These are phyloP conservation scores for Silene vulgaris DNA, from an alignment of 179 eudicot genomes.

Conservation along the genomic window DNA sequence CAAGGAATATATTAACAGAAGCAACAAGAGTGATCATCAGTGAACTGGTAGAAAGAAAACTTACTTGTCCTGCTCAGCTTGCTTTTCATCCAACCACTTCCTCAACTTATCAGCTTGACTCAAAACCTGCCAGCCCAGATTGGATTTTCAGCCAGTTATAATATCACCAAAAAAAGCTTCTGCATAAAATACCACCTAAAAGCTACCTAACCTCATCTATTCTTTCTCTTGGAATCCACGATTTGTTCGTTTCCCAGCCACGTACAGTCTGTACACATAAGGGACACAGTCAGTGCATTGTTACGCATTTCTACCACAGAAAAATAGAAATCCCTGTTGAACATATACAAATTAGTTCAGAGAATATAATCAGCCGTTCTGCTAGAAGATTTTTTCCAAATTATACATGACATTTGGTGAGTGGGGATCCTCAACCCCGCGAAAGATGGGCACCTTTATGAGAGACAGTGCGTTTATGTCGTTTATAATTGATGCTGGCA, in stretches of 20 bases:
- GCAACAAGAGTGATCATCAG: neutral
- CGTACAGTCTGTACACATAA: constrained; percentile 49
- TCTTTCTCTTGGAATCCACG: constrained; percentile 82
- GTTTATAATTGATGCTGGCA: constrained; percentile 3
- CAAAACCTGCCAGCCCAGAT: constrained; percentile 43
- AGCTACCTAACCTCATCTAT: constrained; percentile 54
- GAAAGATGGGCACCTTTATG: too few species aligned
- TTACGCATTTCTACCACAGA: neutral
- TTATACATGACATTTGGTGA: neutral
- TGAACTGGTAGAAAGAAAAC: constrained; percentile 8
- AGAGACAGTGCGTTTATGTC: too few species aligned
- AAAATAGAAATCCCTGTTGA: neutral
- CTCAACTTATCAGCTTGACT: constrained; percentile 56
- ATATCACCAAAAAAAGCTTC: neutral
- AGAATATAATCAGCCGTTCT: neutral
- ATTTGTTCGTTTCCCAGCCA: constrained; percentile 68
- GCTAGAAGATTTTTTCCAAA: neutral
- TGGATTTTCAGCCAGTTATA: neutral
- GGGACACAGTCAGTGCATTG: constrained; percentile 1
- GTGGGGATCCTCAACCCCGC: too few species aligned
- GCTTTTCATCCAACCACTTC: constrained; percentile 77
- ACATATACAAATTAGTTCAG: neutral
- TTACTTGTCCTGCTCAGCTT: constrained; percentile 76
- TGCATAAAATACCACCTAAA: neutral
- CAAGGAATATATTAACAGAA: neutral